These are phyloP conservation scores for Penicillium sp. DNA, from an alignment of 2,329 filamentous ascomycete genomes.

Conservation along the genomic window DNA sequence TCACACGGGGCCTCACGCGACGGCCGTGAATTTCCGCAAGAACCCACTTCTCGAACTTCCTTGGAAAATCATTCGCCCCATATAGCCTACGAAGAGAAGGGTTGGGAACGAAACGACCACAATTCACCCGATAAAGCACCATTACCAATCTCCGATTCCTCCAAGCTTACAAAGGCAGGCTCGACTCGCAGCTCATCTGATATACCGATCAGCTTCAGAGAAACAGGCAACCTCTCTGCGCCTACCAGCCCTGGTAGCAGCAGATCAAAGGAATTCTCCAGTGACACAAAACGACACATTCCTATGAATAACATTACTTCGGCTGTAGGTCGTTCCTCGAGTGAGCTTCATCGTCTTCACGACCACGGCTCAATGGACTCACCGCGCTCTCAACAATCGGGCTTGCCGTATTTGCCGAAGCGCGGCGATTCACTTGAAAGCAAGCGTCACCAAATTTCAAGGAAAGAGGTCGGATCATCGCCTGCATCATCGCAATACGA, in stretches of 20 bases:
- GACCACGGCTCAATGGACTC: constrained; percentile 53
- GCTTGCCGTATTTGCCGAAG: constrained; percentile 48
- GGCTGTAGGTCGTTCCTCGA: constrained; percentile 54
- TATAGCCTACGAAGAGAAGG: constrained; percentile 87
- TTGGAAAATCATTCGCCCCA: constrained; percentile 68
- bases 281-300: constrained; percentile 18
- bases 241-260: constrained; percentile 34
- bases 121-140: constrained; percentile 20
- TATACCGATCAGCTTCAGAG: constrained; percentile 39
- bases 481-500: constrained; percentile 36
- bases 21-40: constrained; percentile 18
- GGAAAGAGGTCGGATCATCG: constrained; percentile 61
- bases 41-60: constrained; percentile 33
- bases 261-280: constrained; percentile 20
- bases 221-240: constrained; percentile 41
- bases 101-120: constrained; percentile 60
- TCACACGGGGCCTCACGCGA: constrained; percentile 29
- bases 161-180: constrained; percentile 61
- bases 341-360: constrained; percentile 56
- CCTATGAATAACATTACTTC: constrained; percentile 29
- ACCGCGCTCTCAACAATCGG: constrained; percentile 32
- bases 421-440: constrained; percentile 62
- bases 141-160: constrained; percentile 53
- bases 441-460: constrained; percentile 55
- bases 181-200: constrained; percentile 48